These are phyloP conservation scores for Chimonanthus praecox DNA, from an alignment of 164 flowering plant species.

Conservation along the genomic window DNA sequence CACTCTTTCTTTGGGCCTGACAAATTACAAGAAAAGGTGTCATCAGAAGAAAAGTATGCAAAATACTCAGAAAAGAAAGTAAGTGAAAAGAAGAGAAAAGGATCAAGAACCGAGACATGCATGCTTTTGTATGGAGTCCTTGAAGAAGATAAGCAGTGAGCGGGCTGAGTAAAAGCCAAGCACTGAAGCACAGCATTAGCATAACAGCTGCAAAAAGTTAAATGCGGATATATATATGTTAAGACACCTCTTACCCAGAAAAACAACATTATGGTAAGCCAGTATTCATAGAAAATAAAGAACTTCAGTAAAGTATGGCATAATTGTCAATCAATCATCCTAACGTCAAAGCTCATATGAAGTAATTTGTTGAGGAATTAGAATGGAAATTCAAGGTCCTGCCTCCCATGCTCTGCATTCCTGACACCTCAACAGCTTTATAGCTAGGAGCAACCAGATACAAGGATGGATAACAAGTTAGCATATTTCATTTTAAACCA, in stretches of 20 bases:
- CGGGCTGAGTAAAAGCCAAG: conserved; percentile 92
- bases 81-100: background rate
- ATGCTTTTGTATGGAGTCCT: conserved; percentile 67
- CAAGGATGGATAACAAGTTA: no score
- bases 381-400: no score
- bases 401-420: no score
- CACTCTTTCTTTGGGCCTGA: conserved; percentile 70
- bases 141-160: conserved; percentile 80
- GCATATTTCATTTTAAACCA: no score
- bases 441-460: no score
- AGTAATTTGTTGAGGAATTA: no score
- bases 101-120: conserved; percentile 33
- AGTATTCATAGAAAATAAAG: no score
- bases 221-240: background rate
- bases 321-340: no score
- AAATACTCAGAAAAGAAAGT: background rate
- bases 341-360: no score
- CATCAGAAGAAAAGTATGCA: background rate
- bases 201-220: conserved; percentile 71
- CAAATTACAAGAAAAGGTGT: background rate
- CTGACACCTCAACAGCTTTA: no score
- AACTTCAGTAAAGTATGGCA: no score
- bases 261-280: no score
- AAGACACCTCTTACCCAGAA: background rate
- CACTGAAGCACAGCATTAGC: conserved; percentile 99